Evolutionary conservation across 345 rosid genomes (phyloP).

Genomic region (Corchorus capsularis): DNA sequence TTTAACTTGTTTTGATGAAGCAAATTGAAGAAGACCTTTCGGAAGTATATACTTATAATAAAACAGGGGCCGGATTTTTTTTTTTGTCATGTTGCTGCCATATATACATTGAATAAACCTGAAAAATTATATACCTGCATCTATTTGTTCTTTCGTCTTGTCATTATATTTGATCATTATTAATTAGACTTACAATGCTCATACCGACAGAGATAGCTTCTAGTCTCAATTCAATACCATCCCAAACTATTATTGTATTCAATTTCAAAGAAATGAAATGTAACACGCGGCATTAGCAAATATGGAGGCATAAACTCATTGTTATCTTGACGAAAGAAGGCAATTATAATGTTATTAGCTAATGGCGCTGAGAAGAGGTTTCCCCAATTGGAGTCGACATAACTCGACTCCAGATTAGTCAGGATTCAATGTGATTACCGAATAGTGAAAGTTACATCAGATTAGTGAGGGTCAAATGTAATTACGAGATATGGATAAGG

Average conservation of each 20-base stretch:
- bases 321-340: neutral
- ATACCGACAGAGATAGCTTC: slow-evolving; percentile 13
- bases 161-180: slow-evolving; percentile 13
- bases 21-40: neutral
- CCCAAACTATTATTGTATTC: no score
- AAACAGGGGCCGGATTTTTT: neutral
- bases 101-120: slow-evolving; percentile 13
- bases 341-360: no score
- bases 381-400: no score
- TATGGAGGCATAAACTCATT: neutral
- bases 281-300: neutral
- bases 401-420: no score
- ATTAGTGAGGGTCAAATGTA: no score
- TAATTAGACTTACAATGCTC: slow-evolving; percentile 1
- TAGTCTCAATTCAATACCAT: no score
- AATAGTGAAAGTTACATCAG: no score
- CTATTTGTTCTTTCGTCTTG: neutral
- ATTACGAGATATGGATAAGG: no score
- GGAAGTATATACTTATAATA: neutral
- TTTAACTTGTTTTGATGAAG: neutral
- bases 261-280: neutral
- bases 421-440: no score
- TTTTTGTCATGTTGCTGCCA: neutral
- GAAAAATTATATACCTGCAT: neutral
- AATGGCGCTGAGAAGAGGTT: no score